Evolutionary conservation across 192 early-diverging fungal genomes (phyloP).

Genomic region (Haplosporangium gracile): DNA sequence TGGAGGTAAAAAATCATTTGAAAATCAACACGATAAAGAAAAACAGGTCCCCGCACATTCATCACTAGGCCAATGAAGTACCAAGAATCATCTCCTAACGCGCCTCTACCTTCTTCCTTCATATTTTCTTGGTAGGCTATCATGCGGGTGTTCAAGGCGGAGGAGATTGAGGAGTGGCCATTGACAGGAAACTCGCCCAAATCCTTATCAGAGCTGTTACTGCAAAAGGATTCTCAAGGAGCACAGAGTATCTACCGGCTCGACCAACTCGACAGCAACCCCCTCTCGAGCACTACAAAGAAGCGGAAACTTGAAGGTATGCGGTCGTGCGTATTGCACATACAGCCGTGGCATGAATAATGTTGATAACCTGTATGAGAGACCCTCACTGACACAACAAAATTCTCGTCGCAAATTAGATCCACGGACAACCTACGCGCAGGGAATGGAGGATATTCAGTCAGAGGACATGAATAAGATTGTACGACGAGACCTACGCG

Average conservation of each 20-base stretch:
- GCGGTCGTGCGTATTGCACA: background rate
- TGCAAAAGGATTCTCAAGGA: constrained; percentile 60
- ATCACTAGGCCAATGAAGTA: background rate
- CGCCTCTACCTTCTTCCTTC: background rate
- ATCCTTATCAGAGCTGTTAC: constrained; percentile 54
- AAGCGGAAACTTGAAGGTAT: constrained; percentile 45
- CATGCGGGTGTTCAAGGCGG: constrained; percentile 47
- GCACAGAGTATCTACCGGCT: constrained; percentile 57
- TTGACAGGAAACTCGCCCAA: constrained; percentile 55
- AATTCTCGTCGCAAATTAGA: constrained; percentile 6
- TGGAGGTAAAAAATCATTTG: constrained; percentile 37
- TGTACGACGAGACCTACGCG: constrained; percentile 23
- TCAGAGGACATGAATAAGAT: constrained; percentile 34
- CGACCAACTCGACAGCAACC: constrained; percentile 61
- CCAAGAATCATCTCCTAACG: background rate
- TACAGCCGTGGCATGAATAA: background rate
- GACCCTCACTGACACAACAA: background rate
- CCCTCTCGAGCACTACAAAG: constrained; percentile 29
- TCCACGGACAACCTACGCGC: constrained; percentile 10
- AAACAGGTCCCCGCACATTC: too few relatives aligned
- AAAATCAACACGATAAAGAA: too few relatives aligned
- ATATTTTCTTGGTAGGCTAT: constrained; percentile 32
- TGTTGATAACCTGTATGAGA: background rate
- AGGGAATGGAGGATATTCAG: constrained; percentile 29
- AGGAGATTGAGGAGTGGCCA: constrained; percentile 54